These are phyloP conservation scores for Golubevia pallescens DNA, from an alignment of 1,284 basidiomycete genomes.

Conservation along the genomic window DNA sequence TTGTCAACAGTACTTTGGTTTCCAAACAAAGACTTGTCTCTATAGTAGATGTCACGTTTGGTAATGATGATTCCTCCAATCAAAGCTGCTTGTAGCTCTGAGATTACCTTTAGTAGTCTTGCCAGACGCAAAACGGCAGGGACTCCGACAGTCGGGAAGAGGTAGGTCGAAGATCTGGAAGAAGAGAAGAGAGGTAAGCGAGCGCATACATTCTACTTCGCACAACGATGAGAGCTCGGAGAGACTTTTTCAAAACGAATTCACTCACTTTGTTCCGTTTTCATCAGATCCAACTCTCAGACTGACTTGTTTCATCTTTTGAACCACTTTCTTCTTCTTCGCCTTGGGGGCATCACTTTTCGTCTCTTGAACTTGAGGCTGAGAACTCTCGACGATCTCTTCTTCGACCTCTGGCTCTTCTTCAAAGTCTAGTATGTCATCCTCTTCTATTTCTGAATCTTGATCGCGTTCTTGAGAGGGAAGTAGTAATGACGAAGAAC, in stretches of 20 bases:
- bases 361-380: background rate
- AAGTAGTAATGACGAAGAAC: background rate
- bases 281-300: background rate
- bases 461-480: background rate
- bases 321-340: background rate
- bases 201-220: too few species aligned
- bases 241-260: background rate
- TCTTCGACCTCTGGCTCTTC: background rate
- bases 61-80: background rate
- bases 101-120: background rate
- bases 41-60: conserved; percentile 47
- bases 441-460: background rate
- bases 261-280: background rate
- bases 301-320: background rate
- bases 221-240: background rate
- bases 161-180: background rate
- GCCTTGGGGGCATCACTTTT: background rate
- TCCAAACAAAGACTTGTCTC: conserved; percentile 24
- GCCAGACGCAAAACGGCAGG: background rate
- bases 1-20: conserved; percentile 30
- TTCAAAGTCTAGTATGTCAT: background rate
- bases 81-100: background rate
- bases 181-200: background rate
- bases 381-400: background rate
- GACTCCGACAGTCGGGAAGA: background rate